Percentiles rank a stretch among this genome's conserved stretches.
Evolutionary conservation across 1,284 basidiomycete genomes (phyloP).

Genomic region (Naganishia albida): DNA sequence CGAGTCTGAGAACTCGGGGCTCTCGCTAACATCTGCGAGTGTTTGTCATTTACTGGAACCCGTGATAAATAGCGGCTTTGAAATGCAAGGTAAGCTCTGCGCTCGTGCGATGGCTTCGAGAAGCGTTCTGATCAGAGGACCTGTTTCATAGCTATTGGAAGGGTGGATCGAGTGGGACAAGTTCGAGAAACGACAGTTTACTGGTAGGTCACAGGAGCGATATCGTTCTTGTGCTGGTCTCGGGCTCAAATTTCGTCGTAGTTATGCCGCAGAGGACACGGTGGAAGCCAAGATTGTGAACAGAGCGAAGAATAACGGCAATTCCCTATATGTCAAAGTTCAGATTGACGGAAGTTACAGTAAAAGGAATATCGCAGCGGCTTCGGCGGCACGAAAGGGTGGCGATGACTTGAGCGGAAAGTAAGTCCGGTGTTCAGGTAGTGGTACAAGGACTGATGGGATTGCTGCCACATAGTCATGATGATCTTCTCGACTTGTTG

Average conservation of each 20-base stretch:
- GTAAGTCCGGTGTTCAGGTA: constrained; percentile 4
- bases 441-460: no score
- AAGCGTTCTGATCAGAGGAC: constrained; percentile 1
- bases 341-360: neutral
- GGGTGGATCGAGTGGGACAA: constrained; percentile 50
- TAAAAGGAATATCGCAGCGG: neutral
- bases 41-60: constrained; percentile 54
- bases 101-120: neutral
- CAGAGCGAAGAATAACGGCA: constrained; percentile 13
- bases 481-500: constrained; percentile 33
- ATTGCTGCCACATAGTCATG: constrained; percentile 12
- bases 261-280: constrained; percentile 46
- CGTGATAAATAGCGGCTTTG: constrained; percentile 52
- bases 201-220: constrained; percentile 38
- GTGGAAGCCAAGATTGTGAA: constrained; percentile 43
- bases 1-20: constrained; percentile 50
- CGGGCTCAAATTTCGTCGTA: constrained; percentile 15
- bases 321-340: constrained; percentile 1
- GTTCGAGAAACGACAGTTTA: constrained; percentile 49
- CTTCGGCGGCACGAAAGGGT: constrained; percentile 25
- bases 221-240: neutral
- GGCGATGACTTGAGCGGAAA: constrained; percentile 31
- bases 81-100: constrained; percentile 47
- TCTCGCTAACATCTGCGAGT: constrained; percentile 51
- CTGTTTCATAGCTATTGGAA: constrained; percentile 43